Base-by-base conservation (phyloP, 768 basidiomycete species). In the Russula griseocarnosa region DNA sequence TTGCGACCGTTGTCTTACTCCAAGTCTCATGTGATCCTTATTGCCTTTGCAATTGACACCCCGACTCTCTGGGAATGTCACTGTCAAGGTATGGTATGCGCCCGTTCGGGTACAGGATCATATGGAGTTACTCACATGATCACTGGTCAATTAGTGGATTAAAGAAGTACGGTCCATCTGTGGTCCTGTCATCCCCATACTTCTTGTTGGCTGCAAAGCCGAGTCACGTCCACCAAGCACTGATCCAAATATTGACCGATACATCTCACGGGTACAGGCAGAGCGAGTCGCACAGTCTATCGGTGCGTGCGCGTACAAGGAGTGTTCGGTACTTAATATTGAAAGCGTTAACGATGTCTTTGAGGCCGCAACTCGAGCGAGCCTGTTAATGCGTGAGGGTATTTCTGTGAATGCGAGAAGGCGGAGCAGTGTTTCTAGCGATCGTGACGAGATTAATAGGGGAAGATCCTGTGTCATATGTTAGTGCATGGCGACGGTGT, bases 91-190 rank as follows among this genome's bases (percentile, higher is more conserved):
- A 71, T 61, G 78, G n/a, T n/a, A n/a, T n/a, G n/a, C 61, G 1
- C 22, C 46, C 22, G 1, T 59, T 26, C 8, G 22, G 32, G 22
- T 38, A 18, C 20, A 10, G 47, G 13, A 20, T 51, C 26, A 11
- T 26, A 34, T 16, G 36, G 38, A 24, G 22, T 32, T 13, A 40
- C 54, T 49, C 14, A 54, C 36, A 50, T 28, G 13, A 40, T 60
- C 18, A 32, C 24, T 28, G n/a, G 16, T 22, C 30, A 11, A 24
- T 52, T 70, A 97, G 93, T 98, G 97, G 97, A 96, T 94, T 74
- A 93, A 96, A 75, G 97, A 98, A 79, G 97, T 98, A 13, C 87
- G 95, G 61, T 87, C 82, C n/a, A 95, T 98, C 71, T 98, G 97
- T 75, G 97, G 97, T 0, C 82, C 89, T n/a, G n/a, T n/a, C n/a